Conservation (phyloP, 345 rosid species). For the Sonneratia caseolaris region DNA sequence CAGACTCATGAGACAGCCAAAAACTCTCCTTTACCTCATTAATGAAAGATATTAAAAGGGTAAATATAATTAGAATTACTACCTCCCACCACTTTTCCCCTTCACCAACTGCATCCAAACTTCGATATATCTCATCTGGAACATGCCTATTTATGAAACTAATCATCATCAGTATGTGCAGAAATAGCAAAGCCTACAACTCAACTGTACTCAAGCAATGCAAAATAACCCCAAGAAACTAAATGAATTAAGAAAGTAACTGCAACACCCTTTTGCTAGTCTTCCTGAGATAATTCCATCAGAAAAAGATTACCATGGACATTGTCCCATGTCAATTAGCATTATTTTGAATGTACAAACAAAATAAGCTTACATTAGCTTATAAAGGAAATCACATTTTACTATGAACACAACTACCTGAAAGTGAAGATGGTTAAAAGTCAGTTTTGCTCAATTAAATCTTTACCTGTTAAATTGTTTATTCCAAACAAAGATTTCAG, state of each 20-base stretch:
- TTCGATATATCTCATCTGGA: slow-evolving; percentile 61
- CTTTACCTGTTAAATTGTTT: no score
- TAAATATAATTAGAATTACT: not conserved
- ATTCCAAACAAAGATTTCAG: no score
- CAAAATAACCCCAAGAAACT: not conserved
- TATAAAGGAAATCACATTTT: not conserved
- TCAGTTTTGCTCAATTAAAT: no score
- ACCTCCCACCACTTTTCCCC: slow-evolving; percentile 99
- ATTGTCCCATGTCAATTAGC: not conserved
- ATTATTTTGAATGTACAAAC: not conserved
- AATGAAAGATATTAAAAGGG: not conserved
- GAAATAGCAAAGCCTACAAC: not conserved
- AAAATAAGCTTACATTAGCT: not conserved
- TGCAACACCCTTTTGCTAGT: not conserved
- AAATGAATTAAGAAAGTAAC: not conserved
- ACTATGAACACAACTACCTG: not conserved
- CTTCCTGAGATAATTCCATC: not conserved
- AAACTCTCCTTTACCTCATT: not conserved
- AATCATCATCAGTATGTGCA: not conserved
- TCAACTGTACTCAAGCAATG: not conserved
- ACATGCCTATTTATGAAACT: slow-evolving; percentile 38
- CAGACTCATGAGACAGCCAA: not conserved
- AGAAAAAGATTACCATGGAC: not conserved
- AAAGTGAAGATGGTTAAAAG: no score
- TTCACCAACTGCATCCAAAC: slow-evolving; percentile 50